Percentiles rank a stretch among this genome's conserved stretches.
Evolutionary conservation across 306 rosid genomes (phyloP).

Genomic region (Vigna unguiculata): DNA sequence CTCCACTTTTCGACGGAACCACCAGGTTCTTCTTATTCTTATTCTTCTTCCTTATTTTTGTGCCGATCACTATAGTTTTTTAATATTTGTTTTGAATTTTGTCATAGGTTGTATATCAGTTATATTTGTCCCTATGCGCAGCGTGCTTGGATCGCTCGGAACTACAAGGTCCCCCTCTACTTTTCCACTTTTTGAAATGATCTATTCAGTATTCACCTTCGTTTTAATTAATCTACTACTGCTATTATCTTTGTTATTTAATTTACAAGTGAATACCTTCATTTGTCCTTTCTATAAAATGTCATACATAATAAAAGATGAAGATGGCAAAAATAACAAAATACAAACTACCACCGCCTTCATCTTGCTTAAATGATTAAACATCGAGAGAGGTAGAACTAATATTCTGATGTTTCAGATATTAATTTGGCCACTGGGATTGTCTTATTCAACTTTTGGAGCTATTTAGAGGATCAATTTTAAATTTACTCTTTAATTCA

Average conservation of each 20-base stretch:
- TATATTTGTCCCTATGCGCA: constrained; percentile 72
- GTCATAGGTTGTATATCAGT: constrained; percentile 58
- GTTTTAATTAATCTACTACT: neutral
- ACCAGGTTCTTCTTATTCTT: constrained; percentile 54
- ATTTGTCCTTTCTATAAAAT: neutral
- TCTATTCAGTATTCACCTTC: constrained; percentile 6
- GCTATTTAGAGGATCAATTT: neutral
- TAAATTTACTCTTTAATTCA: neutral
- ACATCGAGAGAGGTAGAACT: neutral
- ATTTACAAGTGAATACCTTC: neutral
- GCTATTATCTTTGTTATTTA: neutral
- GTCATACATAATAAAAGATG: neutral
- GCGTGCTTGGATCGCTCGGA: constrained; percentile 79
- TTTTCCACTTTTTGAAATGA: neutral
- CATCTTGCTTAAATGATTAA: neutral
- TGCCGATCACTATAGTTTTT: neutral
- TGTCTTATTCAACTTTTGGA: neutral
- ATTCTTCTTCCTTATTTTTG: neutral
- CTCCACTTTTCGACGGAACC: constrained; percentile 75
- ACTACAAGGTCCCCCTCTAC: constrained; percentile 69
- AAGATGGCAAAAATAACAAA: neutral
- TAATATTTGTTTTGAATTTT: neutral
- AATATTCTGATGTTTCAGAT: neutral
- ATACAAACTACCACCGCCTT: neutral
- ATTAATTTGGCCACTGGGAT: neutral